Evolutionary conservation across 331 rosid genomes (phyloP), one percentile per base, ranked within the genome.

Genomic region (Acacia concinna): DNA sequence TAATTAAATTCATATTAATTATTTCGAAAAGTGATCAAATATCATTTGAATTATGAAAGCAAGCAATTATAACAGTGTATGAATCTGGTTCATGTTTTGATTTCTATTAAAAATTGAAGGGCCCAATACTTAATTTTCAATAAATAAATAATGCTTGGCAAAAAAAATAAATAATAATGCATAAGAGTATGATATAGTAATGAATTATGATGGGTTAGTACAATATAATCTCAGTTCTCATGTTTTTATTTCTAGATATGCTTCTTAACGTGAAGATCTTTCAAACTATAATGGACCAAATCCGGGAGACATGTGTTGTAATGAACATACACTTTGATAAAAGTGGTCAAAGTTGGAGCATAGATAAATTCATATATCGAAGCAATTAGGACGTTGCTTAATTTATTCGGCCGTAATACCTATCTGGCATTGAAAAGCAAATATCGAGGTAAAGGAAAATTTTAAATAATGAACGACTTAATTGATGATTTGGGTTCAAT

Each of bases 11-110:
- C 67, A 20, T 54, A 70, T 52, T 84, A 20, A 76, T 75, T 56
- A 23, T 21, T 56, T 65, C 23, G 68, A 78, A 77, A 28, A 77
- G 30, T 31, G 23, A 70, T 75, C 57, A 12, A 28, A 70, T 30
- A 34, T 21, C 30, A 14, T 44, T 28, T 35, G 13, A 18, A 31
- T 35, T 15, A 62, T 66, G 6, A 31, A 40, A 35, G 2, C 68
- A 11, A 11, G 30, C 18, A 59, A 59, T 57, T 25, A 57, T 30
- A 30, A 31, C 13, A 35, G 7, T 51, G 3, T 12, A 23, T 60
- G 67, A 6, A 40, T 40, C 34, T 3, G 32, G 20, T 38, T 68
- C 35, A 27, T 13, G 31, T 31, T 3, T 35, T 25, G 37, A 41
- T 69, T 27, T 52, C 60, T 14, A 27, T 69, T 43, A 69, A 13